These are phyloP conservation scores for Echeveria elegans DNA, from an alignment of 164 flowering plant species.

Conservation along the genomic window DNA sequence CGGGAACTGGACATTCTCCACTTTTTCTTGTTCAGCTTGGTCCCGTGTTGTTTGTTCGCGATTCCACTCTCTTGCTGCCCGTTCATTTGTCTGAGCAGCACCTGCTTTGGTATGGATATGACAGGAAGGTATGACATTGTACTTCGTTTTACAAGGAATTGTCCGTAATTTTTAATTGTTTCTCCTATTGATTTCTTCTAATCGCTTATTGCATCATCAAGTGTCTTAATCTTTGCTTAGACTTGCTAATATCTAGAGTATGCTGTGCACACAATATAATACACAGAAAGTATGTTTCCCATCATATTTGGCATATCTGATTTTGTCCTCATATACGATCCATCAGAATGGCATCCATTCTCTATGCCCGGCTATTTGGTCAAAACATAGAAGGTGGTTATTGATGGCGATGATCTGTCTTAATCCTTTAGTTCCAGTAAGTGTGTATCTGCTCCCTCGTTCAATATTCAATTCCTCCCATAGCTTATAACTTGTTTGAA, in stretches of 20 bases:
- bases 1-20: slow-evolving; percentile 72
- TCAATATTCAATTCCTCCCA: neutral
- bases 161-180: neutral
- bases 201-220: neutral
- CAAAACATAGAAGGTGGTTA: slow-evolving; percentile 95
- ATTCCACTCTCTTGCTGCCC: slow-evolving; percentile 85
- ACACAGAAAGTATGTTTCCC: neutral
- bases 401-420: slow-evolving; percentile 97
- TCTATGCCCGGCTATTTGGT: slow-evolving; percentile 96
- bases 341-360: slow-evolving; percentile 91
- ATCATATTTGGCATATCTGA: neutral
- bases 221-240: neutral
- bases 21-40: slow-evolving; percentile 92
- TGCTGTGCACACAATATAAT: neutral
- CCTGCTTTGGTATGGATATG: slow-evolving; percentile 99
- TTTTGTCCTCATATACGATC: neutral
- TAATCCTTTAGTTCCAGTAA: slow-evolving; percentile 88
- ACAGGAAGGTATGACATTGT: slow-evolving; percentile 58
- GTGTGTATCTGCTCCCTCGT: slow-evolving; percentile 16
- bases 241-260: neutral
- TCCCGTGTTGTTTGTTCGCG: slow-evolving; percentile 85
- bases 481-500: neutral
- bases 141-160: neutral
- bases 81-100: slow-evolving; percentile 94
- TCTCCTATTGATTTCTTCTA: neutral